A percentile compares a stretch with the other conserved stretches of the same genome.
These are phyloP conservation scores for Epichloe gansuensis DNA, from an alignment of 2,329 filamentous ascomycete genomes.

Conservation along the genomic window DNA sequence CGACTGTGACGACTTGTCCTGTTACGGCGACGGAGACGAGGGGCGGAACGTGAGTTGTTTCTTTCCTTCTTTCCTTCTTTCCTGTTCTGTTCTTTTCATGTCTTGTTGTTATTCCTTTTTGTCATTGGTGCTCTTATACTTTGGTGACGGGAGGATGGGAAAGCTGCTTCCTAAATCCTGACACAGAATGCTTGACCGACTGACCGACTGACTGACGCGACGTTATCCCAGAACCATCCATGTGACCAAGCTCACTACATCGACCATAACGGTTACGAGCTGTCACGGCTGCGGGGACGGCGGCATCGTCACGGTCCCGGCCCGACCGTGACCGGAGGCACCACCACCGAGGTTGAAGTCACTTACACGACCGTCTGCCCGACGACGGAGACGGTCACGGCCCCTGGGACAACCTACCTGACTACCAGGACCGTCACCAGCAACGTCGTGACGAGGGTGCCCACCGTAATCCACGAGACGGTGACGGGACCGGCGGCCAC, in stretches of 20 bases:
- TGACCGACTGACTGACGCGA: background rate
- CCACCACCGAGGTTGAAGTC: slow-evolving; percentile 21
- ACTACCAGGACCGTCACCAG: slow-evolving; percentile 15
- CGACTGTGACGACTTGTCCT: slow-evolving; percentile 33
- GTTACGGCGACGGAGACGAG: slow-evolving; percentile 30
- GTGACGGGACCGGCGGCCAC: slow-evolving; percentile 19
- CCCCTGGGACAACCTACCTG: slow-evolving; percentile 19
- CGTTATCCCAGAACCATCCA: slow-evolving; percentile 24
- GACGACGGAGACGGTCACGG: slow-evolving; percentile 23
- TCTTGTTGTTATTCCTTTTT: background rate
- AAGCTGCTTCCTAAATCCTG: background rate
- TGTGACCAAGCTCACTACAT: slow-evolving; percentile 30
- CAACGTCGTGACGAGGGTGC: slow-evolving; percentile 17
- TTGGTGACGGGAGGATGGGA: background rate
- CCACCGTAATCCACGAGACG: slow-evolving; percentile 19
- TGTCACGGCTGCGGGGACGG: slow-evolving; percentile 24
- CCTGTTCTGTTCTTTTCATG: background rate
- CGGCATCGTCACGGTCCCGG: slow-evolving; percentile 24
- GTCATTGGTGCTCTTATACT: background rate
- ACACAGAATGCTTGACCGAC: background rate
- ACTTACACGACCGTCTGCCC: slow-evolving; percentile 28
- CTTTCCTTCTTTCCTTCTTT: background rate
- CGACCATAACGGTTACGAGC: slow-evolving; percentile 29
- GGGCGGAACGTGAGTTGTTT: slow-evolving; percentile 26
- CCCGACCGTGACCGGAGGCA: slow-evolving; percentile 19